phyloP scores from a whole-genome alignment of 1,284 basidiomycete genomes.

The Phellinidium pouzarii region DNA sequence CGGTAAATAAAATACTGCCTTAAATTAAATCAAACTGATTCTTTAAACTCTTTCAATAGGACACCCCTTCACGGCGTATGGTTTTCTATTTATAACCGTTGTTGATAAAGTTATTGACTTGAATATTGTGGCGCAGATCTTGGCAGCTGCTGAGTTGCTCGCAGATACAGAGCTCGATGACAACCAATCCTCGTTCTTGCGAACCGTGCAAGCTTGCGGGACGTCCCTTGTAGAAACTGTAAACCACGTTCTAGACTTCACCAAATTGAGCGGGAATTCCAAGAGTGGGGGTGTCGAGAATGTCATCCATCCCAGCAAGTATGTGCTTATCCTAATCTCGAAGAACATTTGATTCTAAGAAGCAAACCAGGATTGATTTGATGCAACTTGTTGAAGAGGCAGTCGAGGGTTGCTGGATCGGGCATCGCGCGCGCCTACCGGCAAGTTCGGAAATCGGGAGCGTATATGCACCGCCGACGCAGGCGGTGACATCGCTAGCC shows the following conservation, averaged over 20 bases:
- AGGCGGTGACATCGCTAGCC: constrained; percentile 28
- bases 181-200: constrained; percentile 81
- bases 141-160: constrained; percentile 86
- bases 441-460: constrained; percentile 81
- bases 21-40: not conserved
- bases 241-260: constrained; percentile 95
- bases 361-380: constrained; percentile 62
- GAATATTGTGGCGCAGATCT: constrained; percentile 50
- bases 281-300: constrained; percentile 72
- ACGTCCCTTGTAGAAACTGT: constrained; percentile 84
- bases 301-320: constrained; percentile 65
- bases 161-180: constrained; percentile 77
- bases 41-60: constrained; percentile 11
- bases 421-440: constrained; percentile 75
- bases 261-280: constrained; percentile 86
- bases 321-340: constrained; percentile 23
- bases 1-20: constrained; percentile 30
- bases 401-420: constrained; percentile 93
- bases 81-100: constrained; percentile 15
- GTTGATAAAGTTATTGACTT: constrained; percentile 2
- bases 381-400: constrained; percentile 92
- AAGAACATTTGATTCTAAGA: constrained; percentile 1
- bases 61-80: constrained; percentile 82
- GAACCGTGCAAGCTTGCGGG: constrained; percentile 84
- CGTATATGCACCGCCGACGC: constrained; percentile 80